These are phyloP conservation scores for Annulohypoxylon nitens DNA, from an alignment of 495 filamentous ascomycete species.

Conservation along the genomic window DNA sequence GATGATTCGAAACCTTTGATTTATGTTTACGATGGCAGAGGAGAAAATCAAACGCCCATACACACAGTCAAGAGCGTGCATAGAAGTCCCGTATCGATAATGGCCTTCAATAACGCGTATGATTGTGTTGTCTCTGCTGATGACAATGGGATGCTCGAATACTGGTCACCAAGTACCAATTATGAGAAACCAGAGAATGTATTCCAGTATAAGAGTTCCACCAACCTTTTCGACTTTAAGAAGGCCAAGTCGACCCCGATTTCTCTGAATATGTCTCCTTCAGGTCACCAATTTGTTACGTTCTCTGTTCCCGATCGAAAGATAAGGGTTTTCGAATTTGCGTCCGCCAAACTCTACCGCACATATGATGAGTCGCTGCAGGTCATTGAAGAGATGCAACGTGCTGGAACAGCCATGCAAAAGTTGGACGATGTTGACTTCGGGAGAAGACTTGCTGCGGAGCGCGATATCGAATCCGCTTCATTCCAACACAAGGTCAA, in stretches of 20 bases:
- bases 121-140: constrained; percentile 93
- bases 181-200: constrained; percentile 95
- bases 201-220: constrained; percentile 91
- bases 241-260: constrained; percentile 89
- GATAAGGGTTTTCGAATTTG: constrained; percentile 92
- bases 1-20: constrained; percentile 78
- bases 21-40: constrained; percentile 88
- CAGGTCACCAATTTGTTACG: constrained; percentile 85
- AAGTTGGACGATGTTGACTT: constrained; percentile 92
- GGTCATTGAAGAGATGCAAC: constrained; percentile 92
- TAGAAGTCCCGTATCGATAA: constrained; percentile 79
- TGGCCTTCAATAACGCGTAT: constrained; percentile 89
- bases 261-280: constrained; percentile 88
- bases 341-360: constrained; percentile 85
- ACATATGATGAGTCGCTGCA: constrained; percentile 94
- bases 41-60: constrained; percentile 78
- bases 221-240: constrained; percentile 96
- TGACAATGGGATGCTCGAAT: constrained; percentile 94
- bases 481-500: constrained; percentile 79
- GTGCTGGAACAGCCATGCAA: constrained; percentile 83
- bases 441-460: constrained; percentile 86
- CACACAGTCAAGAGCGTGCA: constrained; percentile 83
- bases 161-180: constrained; percentile 83
- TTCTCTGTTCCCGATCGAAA: constrained; percentile 95
- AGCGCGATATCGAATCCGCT: constrained; percentile 81